Evolutionary conservation across 176 grass and related monocot genomes (phyloP).

Genomic region (Tillandsia fasciculata): DNA sequence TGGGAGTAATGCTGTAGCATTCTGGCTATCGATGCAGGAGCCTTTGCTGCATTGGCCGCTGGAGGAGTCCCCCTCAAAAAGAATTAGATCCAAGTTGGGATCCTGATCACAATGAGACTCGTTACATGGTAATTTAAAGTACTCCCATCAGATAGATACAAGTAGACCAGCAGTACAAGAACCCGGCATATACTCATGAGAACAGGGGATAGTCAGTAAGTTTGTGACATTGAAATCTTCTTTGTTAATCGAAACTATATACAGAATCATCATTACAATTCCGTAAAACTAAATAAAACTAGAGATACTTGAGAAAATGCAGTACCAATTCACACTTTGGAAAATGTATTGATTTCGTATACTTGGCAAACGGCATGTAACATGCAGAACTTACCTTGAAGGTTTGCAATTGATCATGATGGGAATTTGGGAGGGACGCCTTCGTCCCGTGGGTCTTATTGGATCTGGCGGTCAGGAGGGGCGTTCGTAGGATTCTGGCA

Average conservation of each 20-base stretch:
- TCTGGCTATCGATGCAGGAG: slow-evolving; percentile 1
- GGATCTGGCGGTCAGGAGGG: slow-evolving; percentile 11
- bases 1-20: background rate
- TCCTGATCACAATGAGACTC: slow-evolving; percentile 10
- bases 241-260: no score
- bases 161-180: no score
- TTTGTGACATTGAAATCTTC: no score
- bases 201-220: no score
- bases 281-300: no score
- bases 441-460: slow-evolving; percentile 18
- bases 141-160: background rate
- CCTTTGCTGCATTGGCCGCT: background rate
- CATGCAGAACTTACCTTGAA: slow-evolving; percentile 11
- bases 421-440: slow-evolving; percentile 4
- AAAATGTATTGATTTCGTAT: no score
- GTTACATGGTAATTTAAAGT: background rate
- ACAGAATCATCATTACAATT: no score
- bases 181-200: no score
- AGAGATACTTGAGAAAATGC: no score
- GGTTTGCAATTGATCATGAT: background rate
- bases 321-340: no score
- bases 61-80: slow-evolving; percentile 13
- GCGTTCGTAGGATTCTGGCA: slow-evolving; percentile 39
- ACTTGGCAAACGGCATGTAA: no score
- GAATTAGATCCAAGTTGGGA: slow-evolving; percentile 11